A percentile compares a stretch with the other conserved stretches of the same genome.
Conservation (phyloP, 2,329 filamentous ascomycete species). For the Aspergillus uvarum region DNA sequence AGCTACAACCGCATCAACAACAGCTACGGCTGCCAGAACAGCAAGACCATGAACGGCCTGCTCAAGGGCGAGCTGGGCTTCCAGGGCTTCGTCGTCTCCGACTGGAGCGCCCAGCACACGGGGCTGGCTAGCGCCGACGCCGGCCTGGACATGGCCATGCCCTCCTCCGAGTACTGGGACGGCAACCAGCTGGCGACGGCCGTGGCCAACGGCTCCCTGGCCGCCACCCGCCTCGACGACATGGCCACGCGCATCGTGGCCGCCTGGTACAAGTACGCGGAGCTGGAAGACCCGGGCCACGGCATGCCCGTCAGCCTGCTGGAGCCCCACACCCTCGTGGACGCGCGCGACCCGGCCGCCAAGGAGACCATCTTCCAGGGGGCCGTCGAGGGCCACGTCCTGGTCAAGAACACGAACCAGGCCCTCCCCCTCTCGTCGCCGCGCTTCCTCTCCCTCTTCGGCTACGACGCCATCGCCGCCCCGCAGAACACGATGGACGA, state of each 20-base stretch:
- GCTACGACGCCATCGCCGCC: conserved; percentile 54
- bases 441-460: conserved; percentile 52
- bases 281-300: conserved; percentile 35
- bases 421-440: conserved; percentile 47
- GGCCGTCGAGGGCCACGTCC: conserved; percentile 60
- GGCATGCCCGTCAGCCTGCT: conserved; percentile 39
- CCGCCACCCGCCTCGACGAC: conserved; percentile 10
- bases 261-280: conserved; percentile 12
- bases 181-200: conserved; percentile 7
- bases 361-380: conserved; percentile 43
- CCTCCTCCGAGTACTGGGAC: conserved; percentile 7
- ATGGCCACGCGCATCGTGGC: conserved; percentile 16
- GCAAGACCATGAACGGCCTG: conserved; percentile 53
- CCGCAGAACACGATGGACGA: conserved; percentile 32
- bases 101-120: conserved; percentile 74
- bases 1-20: conserved; percentile 61
- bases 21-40: conserved; percentile 6
- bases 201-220: conserved; percentile 12
- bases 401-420: conserved; percentile 53
- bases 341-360: conserved; percentile 50
- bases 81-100: conserved; percentile 75
- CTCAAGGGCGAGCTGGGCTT: conserved; percentile 79
- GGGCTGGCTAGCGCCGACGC: conserved; percentile 67
- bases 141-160: conserved; percentile 62
- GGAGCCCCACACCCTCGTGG: conserved; percentile 47